phyloP scores from a whole-genome alignment of 1,284 basidiomycete genomes.

The Ustilago hordei region DNA sequence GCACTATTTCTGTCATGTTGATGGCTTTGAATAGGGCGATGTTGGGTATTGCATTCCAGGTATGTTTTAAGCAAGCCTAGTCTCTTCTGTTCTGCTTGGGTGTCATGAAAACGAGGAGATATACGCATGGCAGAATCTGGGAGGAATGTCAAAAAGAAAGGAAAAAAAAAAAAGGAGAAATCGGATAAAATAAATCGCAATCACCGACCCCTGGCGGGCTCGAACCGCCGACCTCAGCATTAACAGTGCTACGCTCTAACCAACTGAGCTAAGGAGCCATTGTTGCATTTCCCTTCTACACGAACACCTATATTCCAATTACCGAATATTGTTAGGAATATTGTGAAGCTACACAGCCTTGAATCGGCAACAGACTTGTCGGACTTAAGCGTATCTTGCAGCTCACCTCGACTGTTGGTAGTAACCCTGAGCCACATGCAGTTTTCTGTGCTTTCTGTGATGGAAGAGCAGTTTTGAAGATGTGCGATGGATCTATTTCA shows the following conservation, averaged over 20 bases:
- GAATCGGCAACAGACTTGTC: background rate
- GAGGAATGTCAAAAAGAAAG: conserved; percentile 2
- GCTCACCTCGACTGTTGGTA: too few relatives aligned
- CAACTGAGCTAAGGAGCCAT: conserved; percentile 56
- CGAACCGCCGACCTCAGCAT: conserved; percentile 61
- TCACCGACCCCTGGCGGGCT: conserved; percentile 53
- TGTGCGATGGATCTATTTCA: conserved; percentile 12
- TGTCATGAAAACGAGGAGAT: background rate
- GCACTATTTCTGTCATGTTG: too few relatives aligned
- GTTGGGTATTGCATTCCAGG: too few relatives aligned
- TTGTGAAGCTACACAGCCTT: background rate
- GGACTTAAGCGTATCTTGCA: too few relatives aligned
- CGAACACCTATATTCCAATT: background rate
- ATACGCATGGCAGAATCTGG: background rate
- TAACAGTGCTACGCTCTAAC: conserved; percentile 62
- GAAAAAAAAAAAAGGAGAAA: conserved; percentile 8
- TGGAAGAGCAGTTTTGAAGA: background rate
- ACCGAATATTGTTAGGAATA: background rate
- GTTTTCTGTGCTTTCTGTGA: background rate
- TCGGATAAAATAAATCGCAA: too few relatives aligned
- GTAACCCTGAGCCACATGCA: too few relatives aligned
- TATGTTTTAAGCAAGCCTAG: too few relatives aligned
- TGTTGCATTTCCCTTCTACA: background rate
- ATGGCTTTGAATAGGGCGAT: too few relatives aligned
- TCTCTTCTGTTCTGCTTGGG: too few relatives aligned